Evolutionary conservation across 2,329 filamentous ascomycete species (phyloP).

Genomic region (Ascochyta clinopodiicola): DNA sequence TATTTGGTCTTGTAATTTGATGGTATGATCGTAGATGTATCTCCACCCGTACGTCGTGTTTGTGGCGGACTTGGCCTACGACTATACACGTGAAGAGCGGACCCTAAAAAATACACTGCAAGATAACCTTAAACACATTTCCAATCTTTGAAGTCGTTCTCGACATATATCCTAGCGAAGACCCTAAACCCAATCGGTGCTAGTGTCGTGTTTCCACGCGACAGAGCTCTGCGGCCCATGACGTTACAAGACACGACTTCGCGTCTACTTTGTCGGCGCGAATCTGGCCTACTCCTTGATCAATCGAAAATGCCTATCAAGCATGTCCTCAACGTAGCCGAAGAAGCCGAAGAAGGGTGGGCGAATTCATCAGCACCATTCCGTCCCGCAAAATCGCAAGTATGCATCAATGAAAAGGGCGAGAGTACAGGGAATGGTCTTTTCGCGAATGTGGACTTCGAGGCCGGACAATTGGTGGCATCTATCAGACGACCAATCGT

Average conservation of each 20-base stretch:
- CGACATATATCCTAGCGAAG: not conserved
- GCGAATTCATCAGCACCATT: conserved; percentile 21
- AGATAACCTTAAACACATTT: not conserved
- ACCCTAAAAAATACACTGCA: not conserved
- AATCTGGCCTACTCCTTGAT: conserved; percentile 3
- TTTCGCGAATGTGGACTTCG: conserved; percentile 59
- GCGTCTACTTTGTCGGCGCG: not conserved
- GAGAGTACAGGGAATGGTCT: conserved; percentile 58
- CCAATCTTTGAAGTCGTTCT: not conserved
- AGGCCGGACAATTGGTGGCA: conserved; percentile 58
- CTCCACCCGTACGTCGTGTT: not conserved
- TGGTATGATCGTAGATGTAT: not conserved
- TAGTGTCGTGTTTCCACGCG: conserved; percentile 8
- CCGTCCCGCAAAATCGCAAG: conserved; percentile 30
- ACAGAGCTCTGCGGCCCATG: conserved; percentile 10
- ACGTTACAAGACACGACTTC: conserved; percentile 12
- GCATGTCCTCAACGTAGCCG: conserved; percentile 16
- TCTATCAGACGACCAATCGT: conserved; percentile 60
- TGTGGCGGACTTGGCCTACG: conserved; percentile 9
- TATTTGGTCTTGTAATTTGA: not conserved
- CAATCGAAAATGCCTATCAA: conserved; percentile 8
- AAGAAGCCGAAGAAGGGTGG: conserved; percentile 14
- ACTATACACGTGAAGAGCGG: not conserved
- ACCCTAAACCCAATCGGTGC: not conserved
- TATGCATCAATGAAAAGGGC: conserved; percentile 29